Percentiles rank a stretch among this genome's conserved stretches.
phyloP scores from a whole-genome alignment of 371 early-diverging fungal genomes.

The Saksenaea vasiformis region DNA sequence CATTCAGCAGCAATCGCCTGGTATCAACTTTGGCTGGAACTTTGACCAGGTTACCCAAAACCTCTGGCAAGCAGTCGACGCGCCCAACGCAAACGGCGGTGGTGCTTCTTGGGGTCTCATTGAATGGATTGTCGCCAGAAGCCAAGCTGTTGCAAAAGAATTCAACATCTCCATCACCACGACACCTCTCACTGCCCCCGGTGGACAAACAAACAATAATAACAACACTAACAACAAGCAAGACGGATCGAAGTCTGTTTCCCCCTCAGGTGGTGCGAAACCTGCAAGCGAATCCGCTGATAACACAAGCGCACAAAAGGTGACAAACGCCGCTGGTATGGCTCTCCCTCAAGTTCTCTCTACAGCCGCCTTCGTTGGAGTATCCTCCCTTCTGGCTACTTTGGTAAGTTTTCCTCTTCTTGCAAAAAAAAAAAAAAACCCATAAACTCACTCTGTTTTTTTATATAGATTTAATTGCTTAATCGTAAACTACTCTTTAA shows the following conservation, averaged over 20 bases:
- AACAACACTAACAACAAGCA: background rate
- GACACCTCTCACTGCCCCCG: constrained; percentile 45
- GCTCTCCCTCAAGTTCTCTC: constrained; percentile 8
- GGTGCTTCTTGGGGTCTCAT: constrained; percentile 51
- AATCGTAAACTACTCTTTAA: background rate
- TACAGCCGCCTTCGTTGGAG: constrained; percentile 1
- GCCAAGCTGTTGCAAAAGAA: constrained; percentile 44
- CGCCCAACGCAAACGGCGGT: constrained; percentile 28
- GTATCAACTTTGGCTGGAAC: constrained; percentile 56
- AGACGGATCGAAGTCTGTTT: background rate
- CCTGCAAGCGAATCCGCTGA: background rate
- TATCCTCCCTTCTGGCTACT: background rate
- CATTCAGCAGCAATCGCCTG: constrained; percentile 57
- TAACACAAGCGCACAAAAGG: background rate
- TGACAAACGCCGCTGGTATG: background rate
- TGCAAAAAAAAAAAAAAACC: background rate
- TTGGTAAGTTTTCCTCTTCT: background rate
- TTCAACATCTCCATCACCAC: constrained; percentile 42
- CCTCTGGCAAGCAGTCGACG: constrained; percentile 36
- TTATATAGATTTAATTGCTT: background rate
- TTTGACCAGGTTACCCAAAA: constrained; percentile 43
- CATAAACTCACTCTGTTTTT: background rate
- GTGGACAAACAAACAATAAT: background rate
- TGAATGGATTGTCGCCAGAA: constrained; percentile 47
- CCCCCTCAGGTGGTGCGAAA: constrained; percentile 5